Evolutionary conservation across 768 basidiomycete genomes (phyloP), one percentile per base, ranked within the genome.

Genomic region (Boletus sensibilis): DNA sequence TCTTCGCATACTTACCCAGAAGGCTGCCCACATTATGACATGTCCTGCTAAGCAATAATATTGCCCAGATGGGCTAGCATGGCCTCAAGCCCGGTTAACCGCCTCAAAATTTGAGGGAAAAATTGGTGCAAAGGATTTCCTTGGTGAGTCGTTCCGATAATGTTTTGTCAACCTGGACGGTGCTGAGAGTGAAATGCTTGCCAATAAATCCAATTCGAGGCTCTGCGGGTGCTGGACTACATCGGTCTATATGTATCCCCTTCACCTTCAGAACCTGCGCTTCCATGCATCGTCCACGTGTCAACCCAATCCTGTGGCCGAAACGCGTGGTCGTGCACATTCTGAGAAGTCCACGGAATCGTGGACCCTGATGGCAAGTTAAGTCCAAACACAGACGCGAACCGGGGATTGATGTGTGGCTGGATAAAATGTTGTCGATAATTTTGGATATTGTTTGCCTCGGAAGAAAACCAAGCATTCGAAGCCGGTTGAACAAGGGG

Each of bases 361-460:
- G 66, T 54, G 65, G 71, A 29, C 39, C 51, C 44, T 23, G 68
- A 20, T 49, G 63, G 55, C 74, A 70, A 48, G 47, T 77, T 74
- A 54, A 85, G 68, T 25, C 84, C 87, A 59, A 90, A 87, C 29
- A 74, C 74, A 33, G 82, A 80, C 14, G 88, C 87, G 70, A 92
- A 92, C 12, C 85, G 80, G 10, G 90, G 90, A 63, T 92, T 92
- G 56, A 92, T 92, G 64, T 92, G 90, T 7, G 90, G 90, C 60
- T 90, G 88, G n/a, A 90, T 76, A 65, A 76, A 66, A 31, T 64
- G 58, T 44, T 66, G 71, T 18, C 46, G 44, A 23, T 66, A 68
- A 51, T 53, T 53, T 48, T 62, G 54, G 8, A 57, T 44, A 42
- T 40, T 47, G 34, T 40, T 60, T 23, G 38, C 29, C 33, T 46